phyloP scores from a whole-genome alignment of 371 early-diverging fungal genomes.

The Zopfochytrium polystomum region DNA sequence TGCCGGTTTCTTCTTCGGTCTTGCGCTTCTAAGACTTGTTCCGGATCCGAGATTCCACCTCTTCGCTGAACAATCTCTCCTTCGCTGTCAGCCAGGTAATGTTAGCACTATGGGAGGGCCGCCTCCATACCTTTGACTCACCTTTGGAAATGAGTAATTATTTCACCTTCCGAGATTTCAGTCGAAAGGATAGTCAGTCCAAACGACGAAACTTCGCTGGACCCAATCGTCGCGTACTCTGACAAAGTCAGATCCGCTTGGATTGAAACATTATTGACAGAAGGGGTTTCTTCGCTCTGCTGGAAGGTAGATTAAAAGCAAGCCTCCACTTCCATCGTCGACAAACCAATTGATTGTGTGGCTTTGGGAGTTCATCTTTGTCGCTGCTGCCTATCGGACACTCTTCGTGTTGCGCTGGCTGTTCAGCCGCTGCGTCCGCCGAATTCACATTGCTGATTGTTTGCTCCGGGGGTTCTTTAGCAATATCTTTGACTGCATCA shows the following conservation, averaged over 20 bases:
- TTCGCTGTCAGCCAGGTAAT: constrained; percentile 7
- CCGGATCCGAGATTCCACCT: neutral
- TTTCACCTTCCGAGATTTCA: constrained; percentile 27
- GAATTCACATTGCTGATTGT: too few relatives aligned
- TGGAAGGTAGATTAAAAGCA: too few relatives aligned
- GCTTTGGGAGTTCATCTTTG: too few relatives aligned
- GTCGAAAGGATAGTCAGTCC: constrained; percentile 27
- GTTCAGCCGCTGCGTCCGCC: too few relatives aligned
- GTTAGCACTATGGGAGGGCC: constrained; percentile 1
- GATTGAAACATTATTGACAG: neutral
- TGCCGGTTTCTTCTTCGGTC: constrained; percentile 8
- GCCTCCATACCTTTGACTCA: neutral
- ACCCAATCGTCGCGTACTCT: constrained; percentile 9
- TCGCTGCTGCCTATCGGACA: too few relatives aligned
- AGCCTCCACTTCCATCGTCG: too few relatives aligned
- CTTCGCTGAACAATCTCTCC: constrained; percentile 20
- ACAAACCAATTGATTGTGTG: too few relatives aligned
- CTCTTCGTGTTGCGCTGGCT: too few relatives aligned
- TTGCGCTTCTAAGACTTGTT: neutral
- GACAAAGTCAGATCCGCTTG: neutral
- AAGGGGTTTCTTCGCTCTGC: too few relatives aligned
- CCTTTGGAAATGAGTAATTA: constrained; percentile 29
- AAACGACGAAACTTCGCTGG: constrained; percentile 17
- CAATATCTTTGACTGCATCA: too few relatives aligned
- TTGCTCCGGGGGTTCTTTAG: too few relatives aligned